Percentiles rank a stretch among this genome's conserved stretches.
Evolutionary conservation across 108 stramenopile species (phyloP).

Genomic region (Fragilaria crotonensis): DNA sequence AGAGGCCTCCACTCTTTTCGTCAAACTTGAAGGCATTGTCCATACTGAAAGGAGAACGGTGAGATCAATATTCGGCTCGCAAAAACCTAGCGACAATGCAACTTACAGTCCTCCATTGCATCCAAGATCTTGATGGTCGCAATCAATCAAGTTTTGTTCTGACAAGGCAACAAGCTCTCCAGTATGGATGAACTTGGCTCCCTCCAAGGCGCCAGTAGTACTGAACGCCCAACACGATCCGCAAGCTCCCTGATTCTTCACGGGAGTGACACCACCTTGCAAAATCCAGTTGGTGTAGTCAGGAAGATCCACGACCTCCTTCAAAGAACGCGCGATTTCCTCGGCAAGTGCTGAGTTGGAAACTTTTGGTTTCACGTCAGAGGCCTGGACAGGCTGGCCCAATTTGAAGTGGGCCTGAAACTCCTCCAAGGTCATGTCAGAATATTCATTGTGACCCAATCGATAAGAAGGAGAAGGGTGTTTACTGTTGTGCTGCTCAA

Average conservation of each 20-base stretch:
- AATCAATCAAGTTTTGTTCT: slow-evolving; percentile 94
- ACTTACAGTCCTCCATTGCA: slow-evolving; percentile 90
- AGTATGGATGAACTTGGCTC: slow-evolving; percentile 77
- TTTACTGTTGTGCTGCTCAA: slow-evolving; percentile 82
- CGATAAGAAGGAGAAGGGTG: slow-evolving; percentile 44
- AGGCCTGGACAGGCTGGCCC: slow-evolving; percentile 20
- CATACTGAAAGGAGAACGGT: slow-evolving; percentile 42
- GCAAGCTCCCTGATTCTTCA: slow-evolving; percentile 91
- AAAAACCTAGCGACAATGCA: neutral
- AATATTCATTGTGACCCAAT: slow-evolving; percentile 87
- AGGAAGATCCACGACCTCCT: slow-evolving; percentile 36
- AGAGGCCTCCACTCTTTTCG: slow-evolving; percentile 66
- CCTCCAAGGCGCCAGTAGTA: slow-evolving; percentile 91
- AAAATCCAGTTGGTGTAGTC: slow-evolving; percentile 75
- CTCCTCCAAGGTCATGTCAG: slow-evolving; percentile 87
- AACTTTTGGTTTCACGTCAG: neutral
- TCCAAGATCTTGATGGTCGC: slow-evolving; percentile 82
- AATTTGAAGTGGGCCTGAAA: slow-evolving; percentile 57
- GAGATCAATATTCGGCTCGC: neutral
- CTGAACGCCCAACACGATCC: slow-evolving; percentile 95
- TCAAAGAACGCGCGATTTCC: slow-evolving; percentile 15
- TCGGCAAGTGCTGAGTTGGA: neutral
- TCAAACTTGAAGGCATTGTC: slow-evolving; percentile 93
- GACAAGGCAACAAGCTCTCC: slow-evolving; percentile 81
- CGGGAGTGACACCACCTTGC: slow-evolving; percentile 76